These are phyloP conservation scores for Fermentozyma sake DNA, from an alignment of 1,139 yeast genomes.

Conservation along the genomic window DNA sequence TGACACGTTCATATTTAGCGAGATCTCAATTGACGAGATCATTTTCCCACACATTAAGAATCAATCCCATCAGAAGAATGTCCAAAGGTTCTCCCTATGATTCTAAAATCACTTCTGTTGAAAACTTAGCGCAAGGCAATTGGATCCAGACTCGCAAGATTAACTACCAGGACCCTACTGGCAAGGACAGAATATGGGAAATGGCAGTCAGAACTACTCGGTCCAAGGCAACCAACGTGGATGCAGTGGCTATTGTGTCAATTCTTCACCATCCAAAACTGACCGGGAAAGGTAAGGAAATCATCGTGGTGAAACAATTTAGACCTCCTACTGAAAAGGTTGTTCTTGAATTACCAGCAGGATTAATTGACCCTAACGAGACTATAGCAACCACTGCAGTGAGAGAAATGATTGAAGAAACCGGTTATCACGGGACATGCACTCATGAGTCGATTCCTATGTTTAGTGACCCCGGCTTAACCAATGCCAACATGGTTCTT, in stretches of 20 bases:
- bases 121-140: slow-evolving; percentile 28
- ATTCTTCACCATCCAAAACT: slow-evolving; percentile 46
- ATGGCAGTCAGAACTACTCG: slow-evolving; percentile 83
- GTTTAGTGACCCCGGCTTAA: slow-evolving; percentile 90
- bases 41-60: too few relatives aligned
- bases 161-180: slow-evolving; percentile 66
- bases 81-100: slow-evolving; percentile 32
- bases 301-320: slow-evolving; percentile 81
- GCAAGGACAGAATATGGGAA: slow-evolving; percentile 76
- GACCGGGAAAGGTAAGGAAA: slow-evolving; percentile 38
- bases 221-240: slow-evolving; percentile 59
- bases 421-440: slow-evolving; percentile 76
- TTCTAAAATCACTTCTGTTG: slow-evolving; percentile 30
- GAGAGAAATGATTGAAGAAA: slow-evolving; percentile 85
- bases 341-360: slow-evolving; percentile 93
- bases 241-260: slow-evolving; percentile 88
- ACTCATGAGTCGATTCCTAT: slow-evolving; percentile 42
- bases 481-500: slow-evolving; percentile 81
- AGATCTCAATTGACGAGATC: too few relatives aligned
- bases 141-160: slow-evolving; percentile 54
- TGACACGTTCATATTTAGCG: too few relatives aligned
- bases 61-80: too few relatives aligned
- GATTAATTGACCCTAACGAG: slow-evolving; percentile 83
- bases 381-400: slow-evolving; percentile 73
- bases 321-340: slow-evolving; percentile 89